Percentiles rank a stretch among this genome's conserved stretches.
phyloP scores from a whole-genome alignment of 2,329 filamentous ascomycete species.

The Diaporthe ilicicola region DNA sequence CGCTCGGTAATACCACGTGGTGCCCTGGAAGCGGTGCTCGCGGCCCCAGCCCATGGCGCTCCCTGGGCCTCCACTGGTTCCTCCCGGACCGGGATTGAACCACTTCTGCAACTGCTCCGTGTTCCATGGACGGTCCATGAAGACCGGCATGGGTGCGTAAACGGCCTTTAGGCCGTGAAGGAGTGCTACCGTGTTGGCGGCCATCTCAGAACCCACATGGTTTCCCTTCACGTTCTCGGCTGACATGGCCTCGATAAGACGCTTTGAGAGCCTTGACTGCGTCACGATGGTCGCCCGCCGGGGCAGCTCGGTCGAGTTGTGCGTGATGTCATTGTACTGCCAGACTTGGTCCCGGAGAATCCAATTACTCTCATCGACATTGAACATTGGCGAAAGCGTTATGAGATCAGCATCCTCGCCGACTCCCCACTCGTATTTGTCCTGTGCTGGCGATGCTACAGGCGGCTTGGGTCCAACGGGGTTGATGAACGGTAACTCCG shows the following conservation, averaged over 20 bases:
- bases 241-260: slow-evolving; percentile 79
- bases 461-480: slow-evolving; percentile 73
- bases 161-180: slow-evolving; percentile 83
- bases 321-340: slow-evolving; percentile 65
- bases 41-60: slow-evolving; percentile 68
- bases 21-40: slow-evolving; percentile 65
- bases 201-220: slow-evolving; percentile 84
- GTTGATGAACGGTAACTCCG: slow-evolving; percentile 64
- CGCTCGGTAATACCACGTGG: slow-evolving; percentile 69
- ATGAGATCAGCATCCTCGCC: slow-evolving; percentile 80
- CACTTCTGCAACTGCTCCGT: slow-evolving; percentile 61
- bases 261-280: slow-evolving; percentile 76
- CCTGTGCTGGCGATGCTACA: slow-evolving; percentile 62
- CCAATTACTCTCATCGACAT: slow-evolving; percentile 77
- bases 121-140: slow-evolving; percentile 78
- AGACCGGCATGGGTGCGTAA: slow-evolving; percentile 81
- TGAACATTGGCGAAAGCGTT: slow-evolving; percentile 81
- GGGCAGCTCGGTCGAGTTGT: slow-evolving; percentile 65
- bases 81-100: slow-evolving; percentile 68
- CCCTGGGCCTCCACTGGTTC: slow-evolving; percentile 61
- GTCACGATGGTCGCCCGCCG: slow-evolving; percentile 82
- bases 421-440: slow-evolving; percentile 79
- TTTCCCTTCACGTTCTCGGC: slow-evolving; percentile 77
- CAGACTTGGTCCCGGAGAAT: slow-evolving; percentile 74
- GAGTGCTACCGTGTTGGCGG: slow-evolving; percentile 75